Evolutionary conservation across 495 filamentous ascomycete genomes (phyloP).

Genomic region (Tetracladium setigerum): DNA sequence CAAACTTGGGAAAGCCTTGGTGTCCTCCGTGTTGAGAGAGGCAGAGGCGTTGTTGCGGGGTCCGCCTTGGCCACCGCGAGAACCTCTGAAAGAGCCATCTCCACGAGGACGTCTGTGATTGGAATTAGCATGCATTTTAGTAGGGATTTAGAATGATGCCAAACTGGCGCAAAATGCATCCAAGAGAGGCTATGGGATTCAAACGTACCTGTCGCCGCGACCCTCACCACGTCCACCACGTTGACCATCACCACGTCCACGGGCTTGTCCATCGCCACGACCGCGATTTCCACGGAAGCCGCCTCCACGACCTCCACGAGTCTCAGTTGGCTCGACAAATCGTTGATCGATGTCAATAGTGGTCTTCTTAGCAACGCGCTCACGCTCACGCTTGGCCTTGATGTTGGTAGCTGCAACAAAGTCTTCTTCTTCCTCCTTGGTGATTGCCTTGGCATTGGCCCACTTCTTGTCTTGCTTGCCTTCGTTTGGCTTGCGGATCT

Average conservation of each 20-base stretch:
- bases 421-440: conserved; percentile 62
- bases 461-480: conserved; percentile 88
- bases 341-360: conserved; percentile 78
- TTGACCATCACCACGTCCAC: conserved; percentile 38
- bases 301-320: conserved; percentile 42
- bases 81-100: conserved; percentile 29
- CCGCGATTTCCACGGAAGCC: conserved; percentile 43
- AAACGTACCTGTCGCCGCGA: too few relatives aligned
- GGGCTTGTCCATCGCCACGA: conserved; percentile 37
- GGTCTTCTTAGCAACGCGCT: conserved; percentile 91
- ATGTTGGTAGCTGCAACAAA: conserved; percentile 69
- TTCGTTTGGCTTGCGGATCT: conserved; percentile 84
- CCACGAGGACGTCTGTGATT: conserved; percentile 32
- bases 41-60: conserved; percentile 21
- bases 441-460: conserved; percentile 72
- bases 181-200: conserved; percentile 29
- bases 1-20: conserved; percentile 66
- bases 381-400: conserved; percentile 80
- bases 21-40: conserved; percentile 55
- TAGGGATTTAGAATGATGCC: too few relatives aligned
- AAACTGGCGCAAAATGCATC: conserved; percentile 27
- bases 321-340: conserved; percentile 58
- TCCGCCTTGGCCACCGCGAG: conserved; percentile 28
- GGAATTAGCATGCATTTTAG: too few relatives aligned
- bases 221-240: conserved; percentile 29